These are phyloP conservation scores for Amaranthus hypochondriacus DNA, from an alignment of 148 eudicot genomes.

Conservation along the genomic window DNA sequence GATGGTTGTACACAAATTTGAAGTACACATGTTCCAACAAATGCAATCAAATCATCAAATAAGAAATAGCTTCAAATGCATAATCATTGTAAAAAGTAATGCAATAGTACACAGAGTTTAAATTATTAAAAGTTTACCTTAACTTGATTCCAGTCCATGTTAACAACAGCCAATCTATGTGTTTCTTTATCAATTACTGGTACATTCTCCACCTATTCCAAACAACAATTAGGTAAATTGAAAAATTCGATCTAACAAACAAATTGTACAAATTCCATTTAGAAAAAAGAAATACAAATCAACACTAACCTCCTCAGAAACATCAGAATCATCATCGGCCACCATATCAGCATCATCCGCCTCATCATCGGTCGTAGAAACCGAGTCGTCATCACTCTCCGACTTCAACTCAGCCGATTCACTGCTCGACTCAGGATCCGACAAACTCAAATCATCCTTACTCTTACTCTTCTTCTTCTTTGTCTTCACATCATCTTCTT, in stretches of 20 bases:
- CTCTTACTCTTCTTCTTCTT: constrained; percentile 14
- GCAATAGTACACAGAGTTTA: not conserved
- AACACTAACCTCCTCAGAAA: constrained; percentile 27
- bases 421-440: constrained; percentile 21
- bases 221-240: constrained; percentile 1
- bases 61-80: too few species aligned
- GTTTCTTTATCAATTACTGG: constrained; percentile 82
- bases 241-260: not conserved
- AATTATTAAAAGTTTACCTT: constrained; percentile 39
- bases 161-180: constrained; percentile 75
- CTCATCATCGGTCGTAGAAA: constrained; percentile 45
- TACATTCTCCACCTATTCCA: constrained; percentile 60
- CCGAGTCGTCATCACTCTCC: constrained; percentile 24
- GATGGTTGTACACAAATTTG: too few species aligned
- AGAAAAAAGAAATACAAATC: not conserved
- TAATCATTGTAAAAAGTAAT: too few species aligned
- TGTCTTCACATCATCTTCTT: constrained; percentile 12
- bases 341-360: constrained; percentile 25
- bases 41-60: too few species aligned
- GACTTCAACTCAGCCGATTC: constrained; percentile 28
- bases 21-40: too few species aligned
- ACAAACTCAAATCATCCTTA: constrained; percentile 18
- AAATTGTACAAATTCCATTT: not conserved
- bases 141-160: constrained; percentile 89
- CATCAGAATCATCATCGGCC: constrained; percentile 50